phyloP scores from a whole-genome alignment of 2,329 filamentous ascomycete species.

The Aspergillus uvarum region DNA sequence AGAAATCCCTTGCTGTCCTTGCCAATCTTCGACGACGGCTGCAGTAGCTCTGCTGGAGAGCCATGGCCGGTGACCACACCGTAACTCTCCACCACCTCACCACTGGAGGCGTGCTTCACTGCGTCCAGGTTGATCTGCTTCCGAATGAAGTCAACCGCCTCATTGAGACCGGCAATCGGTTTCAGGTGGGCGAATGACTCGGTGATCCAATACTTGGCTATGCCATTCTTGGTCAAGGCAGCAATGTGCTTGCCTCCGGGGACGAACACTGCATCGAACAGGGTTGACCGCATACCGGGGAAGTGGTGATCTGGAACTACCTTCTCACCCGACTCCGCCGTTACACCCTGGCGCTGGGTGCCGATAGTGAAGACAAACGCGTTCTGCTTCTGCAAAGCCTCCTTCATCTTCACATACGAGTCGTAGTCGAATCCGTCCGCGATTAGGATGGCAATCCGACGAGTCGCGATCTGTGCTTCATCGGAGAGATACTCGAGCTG shows the following conservation, averaged over 20 bases:
- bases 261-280: slow-evolving; percentile 78
- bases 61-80: slow-evolving; percentile 36
- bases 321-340: slow-evolving; percentile 58
- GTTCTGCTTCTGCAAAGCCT: slow-evolving; percentile 59
- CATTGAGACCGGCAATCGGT: slow-evolving; percentile 68
- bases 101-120: slow-evolving; percentile 26
- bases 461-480: slow-evolving; percentile 66
- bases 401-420: slow-evolving; percentile 65
- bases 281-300: slow-evolving; percentile 71
- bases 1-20: slow-evolving; percentile 68
- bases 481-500: slow-evolving; percentile 66
- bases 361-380: slow-evolving; percentile 74
- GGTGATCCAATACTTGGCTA: slow-evolving; percentile 72
- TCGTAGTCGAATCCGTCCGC: slow-evolving; percentile 72
- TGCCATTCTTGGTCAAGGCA: slow-evolving; percentile 66
- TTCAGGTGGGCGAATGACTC: slow-evolving; percentile 83
- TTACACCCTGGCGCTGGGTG: slow-evolving; percentile 65
- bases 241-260: slow-evolving; percentile 67
- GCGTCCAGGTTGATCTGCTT: slow-evolving; percentile 29
- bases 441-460: slow-evolving; percentile 72
- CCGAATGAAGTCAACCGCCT: slow-evolving; percentile 34
- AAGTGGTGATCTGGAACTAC: slow-evolving; percentile 73
- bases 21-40: slow-evolving; percentile 55
- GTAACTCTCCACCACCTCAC: slow-evolving; percentile 30
- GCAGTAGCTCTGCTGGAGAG: slow-evolving; percentile 22